Conservation (phyloP, 2,329 filamentous ascomycete species). For the Trichoderma brevicompactum region DNA sequence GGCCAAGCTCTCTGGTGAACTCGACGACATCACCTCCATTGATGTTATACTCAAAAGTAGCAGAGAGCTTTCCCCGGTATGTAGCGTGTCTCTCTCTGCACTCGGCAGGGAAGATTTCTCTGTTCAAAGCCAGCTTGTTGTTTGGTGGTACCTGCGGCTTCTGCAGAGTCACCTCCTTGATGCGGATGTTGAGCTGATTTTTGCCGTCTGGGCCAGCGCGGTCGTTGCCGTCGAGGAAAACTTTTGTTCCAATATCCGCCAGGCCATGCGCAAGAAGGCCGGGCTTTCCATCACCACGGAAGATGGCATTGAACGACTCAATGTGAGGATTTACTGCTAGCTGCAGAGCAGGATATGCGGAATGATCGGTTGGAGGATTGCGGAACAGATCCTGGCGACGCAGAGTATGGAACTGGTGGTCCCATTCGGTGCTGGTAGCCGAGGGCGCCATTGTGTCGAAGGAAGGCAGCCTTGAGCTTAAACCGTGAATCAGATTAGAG, state of each 20-base stretch:
- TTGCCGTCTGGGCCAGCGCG: constrained; percentile 60
- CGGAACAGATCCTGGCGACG: constrained; percentile 87
- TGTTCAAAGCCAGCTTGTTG: constrained; percentile 83
- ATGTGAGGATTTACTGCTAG: constrained; percentile 89
- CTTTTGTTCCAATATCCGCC: constrained; percentile 87
- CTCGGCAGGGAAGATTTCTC: constrained; percentile 88
- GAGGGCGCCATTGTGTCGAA: constrained; percentile 56
- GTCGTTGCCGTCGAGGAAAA: constrained; percentile 81
- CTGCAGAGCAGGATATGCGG: constrained; percentile 85
- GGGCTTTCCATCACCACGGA: constrained; percentile 67
- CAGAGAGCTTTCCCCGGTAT: constrained; percentile 85
- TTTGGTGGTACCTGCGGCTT: constrained; percentile 77
- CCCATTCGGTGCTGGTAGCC: constrained; percentile 73
- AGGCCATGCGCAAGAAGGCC: constrained; percentile 71
- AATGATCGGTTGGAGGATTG: constrained; percentile 83
- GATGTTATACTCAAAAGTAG: constrained; percentile 80
- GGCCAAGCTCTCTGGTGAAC: constrained; percentile 81
- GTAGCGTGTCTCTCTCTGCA: constrained; percentile 92
- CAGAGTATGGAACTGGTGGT: constrained; percentile 82
- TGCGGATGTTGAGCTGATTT: constrained; percentile 77
- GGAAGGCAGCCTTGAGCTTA: background rate
- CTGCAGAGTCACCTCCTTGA: constrained; percentile 81
- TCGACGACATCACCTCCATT: constrained; percentile 87
- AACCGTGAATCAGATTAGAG: background rate
- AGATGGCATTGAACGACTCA: constrained; percentile 92